Base-by-base conservation (phyloP, 371 early-diverging fungal genomes). In the Haplosporangium sp. region DNA sequence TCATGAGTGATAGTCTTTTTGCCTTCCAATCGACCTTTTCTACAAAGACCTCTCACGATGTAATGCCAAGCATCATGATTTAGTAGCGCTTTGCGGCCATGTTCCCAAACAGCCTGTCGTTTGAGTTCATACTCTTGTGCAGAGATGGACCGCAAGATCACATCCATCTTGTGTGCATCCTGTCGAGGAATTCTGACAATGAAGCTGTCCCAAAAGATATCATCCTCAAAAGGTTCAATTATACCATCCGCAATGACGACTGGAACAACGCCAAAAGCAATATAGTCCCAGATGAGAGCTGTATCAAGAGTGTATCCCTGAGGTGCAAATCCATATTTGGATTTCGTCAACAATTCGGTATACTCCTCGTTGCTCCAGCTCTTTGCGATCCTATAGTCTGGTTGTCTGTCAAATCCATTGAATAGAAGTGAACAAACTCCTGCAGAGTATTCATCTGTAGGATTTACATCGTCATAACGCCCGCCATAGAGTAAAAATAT, bases 201-300 rank as follows among this genome's bases (percentile, higher is more conserved):
- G 68, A 89, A 89, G 1, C 84, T 83, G 65, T 89, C 85, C 88
- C 90, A 89, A 56, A 88, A 87, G 9, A 89, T 82, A 69, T 89
- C 90, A 64, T 85, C 82, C 65, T 88, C 88, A 71, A 89, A 89
- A 0, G 88, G 89, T 47, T 89, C 89, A 65, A 87, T 78, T 61
- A 89, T 89, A 2, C 88, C 90, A 69, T 89, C 90, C 3, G 88
- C 87, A 81, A 88, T 86, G 11, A 87, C 85, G 0, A 88, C 84
- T 10, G 88, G 88, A 0, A 89, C 88, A 0, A 89, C 88, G 13
- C 88, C 89, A 77, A 87, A 89, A 0, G 88, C 88, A 69, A 88
- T 85, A 58, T 86, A 87, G 57, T 88, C 88, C 89, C 89, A 89
- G 37, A 89, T 85, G 19, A 86, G 85, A 0, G 88, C 86, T 1